Percentiles rank a stretch among this genome's conserved stretches.
phyloP scores from a whole-genome alignment of 306 rosid genomes.

The Vicia faba region DNA sequence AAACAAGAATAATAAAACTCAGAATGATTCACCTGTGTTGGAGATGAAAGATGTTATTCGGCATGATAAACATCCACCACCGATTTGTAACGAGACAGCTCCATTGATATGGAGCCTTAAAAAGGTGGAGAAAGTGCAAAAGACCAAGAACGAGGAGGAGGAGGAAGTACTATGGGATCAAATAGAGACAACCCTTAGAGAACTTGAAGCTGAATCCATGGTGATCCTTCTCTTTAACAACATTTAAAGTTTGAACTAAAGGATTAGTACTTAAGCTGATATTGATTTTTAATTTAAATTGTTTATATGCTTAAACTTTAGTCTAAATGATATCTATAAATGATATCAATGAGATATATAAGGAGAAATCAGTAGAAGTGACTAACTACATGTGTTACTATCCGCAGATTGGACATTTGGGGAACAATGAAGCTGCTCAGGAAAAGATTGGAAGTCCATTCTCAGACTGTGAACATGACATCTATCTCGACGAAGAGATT shows the following conservation, averaged over 20 bases:
- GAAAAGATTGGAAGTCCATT: background rate
- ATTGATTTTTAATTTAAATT: background rate
- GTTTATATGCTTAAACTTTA: background rate
- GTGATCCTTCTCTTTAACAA: background rate
- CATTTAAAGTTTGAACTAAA: background rate
- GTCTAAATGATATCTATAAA: no score
- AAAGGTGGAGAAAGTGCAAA: background rate
- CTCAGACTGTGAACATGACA: conserved; percentile 28
- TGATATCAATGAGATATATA: background rate
- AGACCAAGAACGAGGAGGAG: background rate
- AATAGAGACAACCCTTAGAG: background rate
- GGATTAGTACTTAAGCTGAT: background rate
- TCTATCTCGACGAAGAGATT: conserved; percentile 27
- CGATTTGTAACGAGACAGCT: background rate
- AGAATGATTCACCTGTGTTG: background rate
- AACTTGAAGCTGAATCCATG: background rate
- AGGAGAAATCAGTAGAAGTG: background rate
- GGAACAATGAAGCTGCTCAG: background rate
- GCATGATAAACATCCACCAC: background rate
- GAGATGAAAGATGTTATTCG: background rate
- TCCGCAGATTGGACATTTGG: conserved; percentile 34
- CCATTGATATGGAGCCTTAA: background rate
- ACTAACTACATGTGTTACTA: conserved; percentile 7
- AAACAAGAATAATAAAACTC: background rate
- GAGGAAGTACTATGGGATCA: background rate